Base-by-base conservation (phyloP, 2,329 filamentous ascomycete genomes). In the Claviceps citrina region DNA sequence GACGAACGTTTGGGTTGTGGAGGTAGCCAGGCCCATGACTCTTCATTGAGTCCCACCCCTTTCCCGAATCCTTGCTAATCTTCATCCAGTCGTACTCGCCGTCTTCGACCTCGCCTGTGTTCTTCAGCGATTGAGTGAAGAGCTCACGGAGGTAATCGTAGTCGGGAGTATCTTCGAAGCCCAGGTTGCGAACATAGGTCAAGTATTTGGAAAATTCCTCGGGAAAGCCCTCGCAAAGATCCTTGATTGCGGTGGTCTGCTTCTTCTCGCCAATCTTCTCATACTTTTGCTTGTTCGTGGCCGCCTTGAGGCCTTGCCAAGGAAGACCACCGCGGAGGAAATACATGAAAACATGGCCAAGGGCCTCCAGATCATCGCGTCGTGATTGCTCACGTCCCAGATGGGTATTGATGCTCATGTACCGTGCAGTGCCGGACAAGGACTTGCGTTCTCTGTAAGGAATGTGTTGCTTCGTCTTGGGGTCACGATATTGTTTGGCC, bases 191-290 rank as follows among this genome's bases (percentile, higher is more conserved):
- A 42, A 96, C 91, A 54, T 98, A 96, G 49, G 81, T 93, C 42
- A 98, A 70, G 62, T 98, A 98, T 64, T 95, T 93, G 69, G 82
- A 93, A 62, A 98, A 93, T 64, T 98, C 87, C 59, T 94, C 84
- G 49, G 91, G 89, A 64, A 93, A 96, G 38, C 85, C 82, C 52
- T 95, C 87, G 59, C 89, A 96, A 13, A 98, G 76, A 54, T 98
- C 91, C 67, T 95, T 94, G 66, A 98, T 93, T 5, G 77, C 76
- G 18, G 91, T 96, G 0, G 89, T 95, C 67, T 96, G 91, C 70
- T 98, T 98, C 81, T 98, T 96, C 71, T 98, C 89, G 34, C 91
- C 91, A 63, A 98, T 98, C 73, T 96, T 96, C 67, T 98, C 91
- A 60, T 98, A 98, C 67, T 98, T 98, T 60, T 98, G 91, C 76